Conservation (phyloP, 306 rosid species). For the Sesbania bispinosa region DNA sequence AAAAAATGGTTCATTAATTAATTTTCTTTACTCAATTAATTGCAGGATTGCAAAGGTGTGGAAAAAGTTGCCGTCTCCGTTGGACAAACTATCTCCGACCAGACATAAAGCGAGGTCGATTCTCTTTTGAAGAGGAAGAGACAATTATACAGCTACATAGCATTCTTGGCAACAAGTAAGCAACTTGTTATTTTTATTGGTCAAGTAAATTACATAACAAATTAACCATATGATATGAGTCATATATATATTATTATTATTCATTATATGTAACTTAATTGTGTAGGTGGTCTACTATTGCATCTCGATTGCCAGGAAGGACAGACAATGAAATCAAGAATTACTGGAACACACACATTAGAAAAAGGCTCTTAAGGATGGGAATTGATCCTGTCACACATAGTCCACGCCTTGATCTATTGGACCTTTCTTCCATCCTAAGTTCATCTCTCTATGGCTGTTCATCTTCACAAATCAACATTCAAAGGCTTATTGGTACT, state of each 20-base stretch:
- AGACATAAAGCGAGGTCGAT: constrained; percentile 76
- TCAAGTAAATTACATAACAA: neutral
- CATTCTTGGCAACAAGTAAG: constrained; percentile 84
- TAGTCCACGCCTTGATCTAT: constrained; percentile 71
- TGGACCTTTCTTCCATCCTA: constrained; percentile 66
- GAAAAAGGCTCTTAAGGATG: constrained; percentile 83
- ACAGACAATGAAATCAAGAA: constrained; percentile 93
- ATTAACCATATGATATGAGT: neutral
- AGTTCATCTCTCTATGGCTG: constrained; percentile 38
- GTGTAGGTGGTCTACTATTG: constrained; percentile 86
- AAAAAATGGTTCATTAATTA: no score
- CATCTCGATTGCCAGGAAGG: constrained; percentile 79
- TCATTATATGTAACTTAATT: neutral
- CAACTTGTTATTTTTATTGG: neutral
- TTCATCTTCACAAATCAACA: constrained; percentile 44
- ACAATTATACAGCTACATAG: constrained; percentile 75
- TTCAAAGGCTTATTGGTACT: constrained; percentile 42
- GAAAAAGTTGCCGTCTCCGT: constrained; percentile 89
- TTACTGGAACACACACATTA: constrained; percentile 91
- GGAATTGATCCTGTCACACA: constrained; percentile 95
- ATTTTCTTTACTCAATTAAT: no score
- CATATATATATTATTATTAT: neutral
- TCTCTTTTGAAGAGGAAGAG: constrained; percentile 86
- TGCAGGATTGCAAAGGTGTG: constrained; percentile 88
- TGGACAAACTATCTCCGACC: constrained; percentile 96